Base-by-base conservation (phyloP, 2,329 filamentous ascomycete genomes). In the Alternaria brassicae region DNA sequence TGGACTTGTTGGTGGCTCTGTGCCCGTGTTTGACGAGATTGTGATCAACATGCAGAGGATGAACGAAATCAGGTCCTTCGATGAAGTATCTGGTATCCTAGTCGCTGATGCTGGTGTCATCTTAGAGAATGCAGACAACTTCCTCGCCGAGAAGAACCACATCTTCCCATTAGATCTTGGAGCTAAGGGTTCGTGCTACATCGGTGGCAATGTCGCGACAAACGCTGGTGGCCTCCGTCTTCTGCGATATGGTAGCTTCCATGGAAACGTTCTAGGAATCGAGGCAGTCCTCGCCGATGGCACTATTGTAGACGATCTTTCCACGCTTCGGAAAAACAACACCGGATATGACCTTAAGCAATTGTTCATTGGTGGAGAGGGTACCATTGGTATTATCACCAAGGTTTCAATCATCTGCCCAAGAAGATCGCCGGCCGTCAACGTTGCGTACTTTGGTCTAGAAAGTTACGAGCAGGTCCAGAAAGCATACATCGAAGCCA, bases 21-120 rank as follows among this genome's bases (percentile, higher is more conserved):
- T 99, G 27, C 95, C 96, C 1, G 93, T 99, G 19, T 99, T 98
- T 75, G 96, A 99, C 77, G 96, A 99, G 83, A 97, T 99, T 69
- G 91, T 99, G 70, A 86, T 99, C 81, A 97, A 89, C 79, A 88
- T 95, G 77, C 86, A 87, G 67, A 90, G 92, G 65, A 95, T 99
- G 92, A 96, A 96, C 83, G 81, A 88, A 72, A 93, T 99, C 63
- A 87, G 91, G 70, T 93, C 90, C 3, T 98, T 99, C 72, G 95
- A 99, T 78, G 90, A 96, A 53, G 91, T 96, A 50, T 96, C 92
- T 53, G 95, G 95, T 50, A 90, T 94, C 9, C 82, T 99, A 28
- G 93, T 97, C 44, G 91, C 88, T 5, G 95, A 98, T 77, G 93
- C 93, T 10, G 96, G 95, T 65, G 91, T 92, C 62, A 92, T 99